A percentile compares a stretch with the other conserved stretches of the same genome.
These are phyloP conservation scores for Botrytis galanthina DNA, from an alignment of 2,329 filamentous ascomycete species.

Conservation along the genomic window DNA sequence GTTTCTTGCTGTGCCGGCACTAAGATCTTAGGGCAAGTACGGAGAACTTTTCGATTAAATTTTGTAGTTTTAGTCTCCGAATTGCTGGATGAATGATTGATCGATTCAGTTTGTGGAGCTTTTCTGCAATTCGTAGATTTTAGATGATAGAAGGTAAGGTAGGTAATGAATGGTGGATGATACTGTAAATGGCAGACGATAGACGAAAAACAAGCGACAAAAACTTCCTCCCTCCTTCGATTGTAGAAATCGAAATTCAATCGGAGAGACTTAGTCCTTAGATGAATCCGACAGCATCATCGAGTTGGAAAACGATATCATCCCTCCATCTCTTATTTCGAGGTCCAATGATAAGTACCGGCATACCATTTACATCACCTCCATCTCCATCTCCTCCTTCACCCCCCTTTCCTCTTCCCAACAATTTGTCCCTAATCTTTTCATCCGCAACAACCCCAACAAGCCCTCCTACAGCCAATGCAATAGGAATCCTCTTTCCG, in stretches of 20 bases:
- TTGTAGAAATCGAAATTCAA: neutral
- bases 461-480: constrained; percentile 84
- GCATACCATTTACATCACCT: constrained; percentile 36
- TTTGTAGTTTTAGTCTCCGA: neutral
- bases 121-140: neutral
- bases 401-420: neutral
- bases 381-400: constrained; percentile 13
- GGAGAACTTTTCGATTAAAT: constrained; percentile 1
- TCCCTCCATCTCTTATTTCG: constrained; percentile 65
- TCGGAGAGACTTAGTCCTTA: neutral
- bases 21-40: neutral
- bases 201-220: neutral
- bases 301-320: neutral
- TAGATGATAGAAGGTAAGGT: neutral
- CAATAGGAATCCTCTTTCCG: constrained; percentile 93
- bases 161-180: neutral
- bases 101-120: neutral
- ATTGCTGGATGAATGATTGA: neutral
- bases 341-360: constrained; percentile 59
- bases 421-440: neutral
- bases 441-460: constrained; percentile 58
- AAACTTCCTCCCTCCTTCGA: neutral
- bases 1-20: neutral
- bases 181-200: neutral
- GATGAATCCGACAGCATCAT: neutral